These are phyloP conservation scores for Picea glauca DNA, from an alignment of 75 land plant species.

Conservation along the genomic window DNA sequence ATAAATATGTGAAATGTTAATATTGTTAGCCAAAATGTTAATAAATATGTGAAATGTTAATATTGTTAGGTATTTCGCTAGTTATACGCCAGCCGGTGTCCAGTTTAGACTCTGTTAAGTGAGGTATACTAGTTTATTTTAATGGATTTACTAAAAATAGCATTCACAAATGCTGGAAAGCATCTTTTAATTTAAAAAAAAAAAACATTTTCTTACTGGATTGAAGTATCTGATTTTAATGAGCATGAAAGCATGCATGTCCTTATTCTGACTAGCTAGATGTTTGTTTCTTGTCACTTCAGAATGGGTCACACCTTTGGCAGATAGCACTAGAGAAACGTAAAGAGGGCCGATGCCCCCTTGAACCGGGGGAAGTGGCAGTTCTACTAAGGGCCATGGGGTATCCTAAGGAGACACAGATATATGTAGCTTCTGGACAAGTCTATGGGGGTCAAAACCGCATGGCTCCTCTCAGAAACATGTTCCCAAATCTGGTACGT, in stretches of 20 bases:
- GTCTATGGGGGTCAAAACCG: slow-evolving; percentile 91
- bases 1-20: too few relatives aligned
- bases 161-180: too few relatives aligned
- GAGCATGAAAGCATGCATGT: not conserved
- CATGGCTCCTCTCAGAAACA: slow-evolving; percentile 88
- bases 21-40: too few relatives aligned
- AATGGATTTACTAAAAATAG: too few relatives aligned
- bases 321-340: slow-evolving; percentile 75
- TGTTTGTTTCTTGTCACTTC: slow-evolving; percentile 5
- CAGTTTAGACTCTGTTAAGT: too few relatives aligned
- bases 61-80: too few relatives aligned
- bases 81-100: too few relatives aligned
- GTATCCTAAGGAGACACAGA: slow-evolving; percentile 86
- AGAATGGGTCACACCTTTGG: slow-evolving; percentile 98
- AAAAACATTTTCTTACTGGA: not conserved
- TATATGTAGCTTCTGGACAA: slow-evolving; percentile 92
- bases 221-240: not conserved
- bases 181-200: too few relatives aligned
- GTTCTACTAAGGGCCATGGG: slow-evolving; percentile 84
- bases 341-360: slow-evolving; percentile 85
- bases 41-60: too few relatives aligned
- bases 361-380: slow-evolving; percentile 90
- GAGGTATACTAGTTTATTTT: too few relatives aligned
- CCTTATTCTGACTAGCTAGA: not conserved
- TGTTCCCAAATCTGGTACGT: slow-evolving; percentile 90